Conservation (phyloP, 768 basidiomycete species). For the Auriscalpium microsporum region DNA sequence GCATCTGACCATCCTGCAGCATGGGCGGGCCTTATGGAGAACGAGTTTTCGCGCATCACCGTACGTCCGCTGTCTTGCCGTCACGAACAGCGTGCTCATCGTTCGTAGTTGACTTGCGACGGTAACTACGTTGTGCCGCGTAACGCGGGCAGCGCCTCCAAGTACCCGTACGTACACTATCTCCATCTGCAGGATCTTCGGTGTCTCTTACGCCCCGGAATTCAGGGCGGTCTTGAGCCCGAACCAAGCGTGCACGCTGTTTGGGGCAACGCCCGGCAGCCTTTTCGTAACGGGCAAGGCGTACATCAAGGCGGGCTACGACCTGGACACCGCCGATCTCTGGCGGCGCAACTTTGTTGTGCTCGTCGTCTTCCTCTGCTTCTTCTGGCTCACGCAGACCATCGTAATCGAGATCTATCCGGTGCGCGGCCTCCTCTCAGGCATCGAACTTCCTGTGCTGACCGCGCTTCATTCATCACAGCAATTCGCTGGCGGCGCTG, state of each 20-base stretch:
- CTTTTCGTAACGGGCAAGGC: conserved; percentile 69
- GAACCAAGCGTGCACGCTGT: conserved; percentile 74
- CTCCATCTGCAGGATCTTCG: neutral
- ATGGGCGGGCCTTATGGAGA: conserved; percentile 75
- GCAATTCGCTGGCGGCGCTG: conserved; percentile 57
- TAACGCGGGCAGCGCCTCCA: conserved; percentile 43
- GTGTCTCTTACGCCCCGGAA: neutral
- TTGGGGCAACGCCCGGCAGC: conserved; percentile 52
- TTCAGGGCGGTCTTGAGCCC: conserved; percentile 57
- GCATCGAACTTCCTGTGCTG: conserved; percentile 15
- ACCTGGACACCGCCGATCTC: conserved; percentile 41
- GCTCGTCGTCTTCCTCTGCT: conserved; percentile 57
- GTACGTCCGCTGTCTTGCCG: conserved; percentile 28
- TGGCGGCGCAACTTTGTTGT: conserved; percentile 72
- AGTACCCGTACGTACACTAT: conserved; percentile 48
- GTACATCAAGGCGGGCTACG: conserved; percentile 60
- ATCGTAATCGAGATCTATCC: conserved; percentile 52
- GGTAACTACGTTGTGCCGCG: conserved; percentile 59
- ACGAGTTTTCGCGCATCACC: conserved; percentile 67
- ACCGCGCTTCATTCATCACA: conserved; percentile 9
- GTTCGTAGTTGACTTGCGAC: conserved; percentile 49
- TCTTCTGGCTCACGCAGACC: conserved; percentile 64
- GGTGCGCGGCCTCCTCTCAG: conserved; percentile 30
- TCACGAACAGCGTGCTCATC: conserved; percentile 36
- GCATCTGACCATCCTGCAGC: conserved; percentile 12